Evolutionary conservation across 768 basidiomycete genomes (phyloP).

Genomic region (Mycena albidolilacea): DNA sequence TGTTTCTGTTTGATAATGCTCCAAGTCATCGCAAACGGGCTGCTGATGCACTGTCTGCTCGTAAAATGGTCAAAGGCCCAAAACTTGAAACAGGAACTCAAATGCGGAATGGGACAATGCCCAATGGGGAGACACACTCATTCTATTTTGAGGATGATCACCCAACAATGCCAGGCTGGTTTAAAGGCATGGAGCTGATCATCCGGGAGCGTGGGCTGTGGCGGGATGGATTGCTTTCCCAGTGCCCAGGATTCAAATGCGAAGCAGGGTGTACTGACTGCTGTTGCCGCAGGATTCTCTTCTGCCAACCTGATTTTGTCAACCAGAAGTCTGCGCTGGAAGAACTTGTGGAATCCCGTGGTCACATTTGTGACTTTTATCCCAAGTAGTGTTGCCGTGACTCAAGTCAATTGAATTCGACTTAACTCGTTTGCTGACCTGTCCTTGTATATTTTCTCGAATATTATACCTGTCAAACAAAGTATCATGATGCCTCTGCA

Average conservation of each 20-base stretch:
- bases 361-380: conserved; percentile 52
- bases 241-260: conserved; percentile 46
- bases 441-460: too few species aligned
- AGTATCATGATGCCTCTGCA: too few species aligned
- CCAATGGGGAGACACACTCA: conserved; percentile 44
- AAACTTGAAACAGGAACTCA: conserved; percentile 37
- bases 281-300: too few species aligned
- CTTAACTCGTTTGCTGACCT: too few species aligned
- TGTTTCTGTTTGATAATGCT: too few species aligned
- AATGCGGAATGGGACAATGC: conserved; percentile 44
- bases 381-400: too few species aligned
- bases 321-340: conserved; percentile 48
- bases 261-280: conserved; percentile 29
- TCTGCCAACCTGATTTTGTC: conserved; percentile 42
- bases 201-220: conserved; percentile 42
- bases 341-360: conserved; percentile 41
- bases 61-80: conserved; percentile 47
- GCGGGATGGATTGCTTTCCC: conserved; percentile 41
- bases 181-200: conserved; percentile 54
- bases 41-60: conserved; percentile 46
- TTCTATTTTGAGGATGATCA: conserved; percentile 56
- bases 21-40: conserved; percentile 47
- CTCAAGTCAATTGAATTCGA: too few species aligned
- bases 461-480: too few species aligned
- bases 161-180: too few species aligned